Percentiles rank a stretch among this genome's conserved stretches.
These are phyloP conservation scores for Neckera pumila DNA, from an alignment of 225 moss, liverwort and hornwort species.

Conservation along the genomic window DNA sequence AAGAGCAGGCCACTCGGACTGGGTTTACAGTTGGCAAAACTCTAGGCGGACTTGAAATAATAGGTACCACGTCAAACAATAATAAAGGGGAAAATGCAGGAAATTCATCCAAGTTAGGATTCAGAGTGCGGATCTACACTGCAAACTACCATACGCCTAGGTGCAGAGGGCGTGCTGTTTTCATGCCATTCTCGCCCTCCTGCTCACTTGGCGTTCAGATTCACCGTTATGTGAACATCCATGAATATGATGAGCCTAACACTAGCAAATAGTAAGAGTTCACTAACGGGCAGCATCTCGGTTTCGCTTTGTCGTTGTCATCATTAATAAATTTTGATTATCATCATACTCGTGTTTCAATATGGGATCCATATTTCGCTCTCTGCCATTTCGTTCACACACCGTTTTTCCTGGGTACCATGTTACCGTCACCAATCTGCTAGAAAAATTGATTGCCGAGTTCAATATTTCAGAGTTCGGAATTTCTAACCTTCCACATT, in stretches of 20 bases:
- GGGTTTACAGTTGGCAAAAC: neutral
- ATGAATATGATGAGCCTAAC: neutral
- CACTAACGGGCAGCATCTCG: neutral
- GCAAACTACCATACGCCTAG: neutral
- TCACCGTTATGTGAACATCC: neutral
- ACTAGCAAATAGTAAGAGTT: no score
- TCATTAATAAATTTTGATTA: neutral
- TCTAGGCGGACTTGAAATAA: neutral
- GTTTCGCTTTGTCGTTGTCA: neutral
- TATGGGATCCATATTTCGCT: neutral
- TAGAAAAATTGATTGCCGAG: neutral
- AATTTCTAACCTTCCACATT: neutral
- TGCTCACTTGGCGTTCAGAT: neutral
- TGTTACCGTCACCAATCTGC: neutral
- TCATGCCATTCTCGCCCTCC: neutral
- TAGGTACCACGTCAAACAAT: neutral
- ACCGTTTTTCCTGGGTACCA: neutral
- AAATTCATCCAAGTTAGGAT: neutral
- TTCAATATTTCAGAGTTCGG: neutral
- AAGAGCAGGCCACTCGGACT: neutral
- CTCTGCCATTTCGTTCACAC: neutral
- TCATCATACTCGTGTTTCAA: neutral
- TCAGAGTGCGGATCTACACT: neutral
- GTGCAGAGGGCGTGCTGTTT: neutral
- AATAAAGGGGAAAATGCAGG: neutral